These are phyloP conservation scores for Inga oerstediana DNA, from an alignment of 306 rosid species.

Conservation along the genomic window DNA sequence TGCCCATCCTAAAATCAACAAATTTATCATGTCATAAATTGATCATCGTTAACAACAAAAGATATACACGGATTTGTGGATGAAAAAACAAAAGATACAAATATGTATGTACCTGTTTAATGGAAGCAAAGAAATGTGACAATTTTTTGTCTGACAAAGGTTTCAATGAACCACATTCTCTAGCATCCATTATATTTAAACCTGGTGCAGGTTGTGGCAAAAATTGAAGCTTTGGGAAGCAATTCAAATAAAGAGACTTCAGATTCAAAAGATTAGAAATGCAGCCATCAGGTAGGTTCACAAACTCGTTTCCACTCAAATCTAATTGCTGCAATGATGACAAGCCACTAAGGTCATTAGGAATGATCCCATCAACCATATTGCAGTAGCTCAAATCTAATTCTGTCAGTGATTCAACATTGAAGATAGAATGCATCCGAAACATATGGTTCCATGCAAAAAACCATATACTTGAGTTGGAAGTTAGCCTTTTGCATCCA, in stretches of 20 bases:
- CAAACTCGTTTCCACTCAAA: neutral
- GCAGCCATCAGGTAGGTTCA: neutral
- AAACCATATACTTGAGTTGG: neutral
- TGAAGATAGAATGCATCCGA: neutral
- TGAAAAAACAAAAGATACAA: neutral
- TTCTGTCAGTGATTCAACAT: neutral
- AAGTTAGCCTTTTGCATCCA: neutral
- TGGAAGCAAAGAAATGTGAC: neutral
- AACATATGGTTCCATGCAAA: neutral
- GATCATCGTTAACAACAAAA: neutral
- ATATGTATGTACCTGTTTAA: neutral
- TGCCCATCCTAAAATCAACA: neutral
- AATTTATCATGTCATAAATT: neutral
- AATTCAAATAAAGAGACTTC: neutral
- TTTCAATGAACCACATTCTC: neutral
- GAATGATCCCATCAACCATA: neutral
- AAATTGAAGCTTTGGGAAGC: neutral
- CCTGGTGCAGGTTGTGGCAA: neutral
- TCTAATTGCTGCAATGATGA: neutral
- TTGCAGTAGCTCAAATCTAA: constrained; percentile 7
- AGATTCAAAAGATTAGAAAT: constrained; percentile 19
- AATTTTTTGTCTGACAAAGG: neutral
- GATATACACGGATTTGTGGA: neutral
- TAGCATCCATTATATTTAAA: no score
- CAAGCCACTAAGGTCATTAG: neutral